These are phyloP conservation scores for Parascedosporium putredinis DNA, from an alignment of 2,329 filamentous ascomycete genomes.

Conservation along the genomic window DNA sequence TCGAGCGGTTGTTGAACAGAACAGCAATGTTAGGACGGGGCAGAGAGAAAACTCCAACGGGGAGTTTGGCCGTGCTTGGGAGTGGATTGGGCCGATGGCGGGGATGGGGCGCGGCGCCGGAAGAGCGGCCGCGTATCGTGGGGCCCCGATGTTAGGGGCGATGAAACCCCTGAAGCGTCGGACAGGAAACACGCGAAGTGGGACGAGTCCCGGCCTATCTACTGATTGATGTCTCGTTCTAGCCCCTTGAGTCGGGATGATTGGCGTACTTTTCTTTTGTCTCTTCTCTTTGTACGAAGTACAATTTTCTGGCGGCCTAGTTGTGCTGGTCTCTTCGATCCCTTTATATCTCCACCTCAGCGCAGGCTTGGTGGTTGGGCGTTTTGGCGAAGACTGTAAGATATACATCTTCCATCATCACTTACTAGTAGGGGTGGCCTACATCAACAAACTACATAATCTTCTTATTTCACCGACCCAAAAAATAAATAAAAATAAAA, in stretches of 20 bases:
- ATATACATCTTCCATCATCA: too few species aligned
- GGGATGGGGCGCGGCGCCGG: slow-evolving; percentile 34
- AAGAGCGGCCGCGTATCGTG: slow-evolving; percentile 43
- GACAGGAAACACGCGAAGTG: slow-evolving; percentile 22
- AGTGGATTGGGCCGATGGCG: slow-evolving; percentile 54
- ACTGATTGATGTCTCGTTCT: too few species aligned
- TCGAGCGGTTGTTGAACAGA: slow-evolving; percentile 76
- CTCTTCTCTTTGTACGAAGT: slow-evolving; percentile 9
- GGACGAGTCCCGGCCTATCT: slow-evolving; percentile 31
- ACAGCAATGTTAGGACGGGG: slow-evolving; percentile 76
- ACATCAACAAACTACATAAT: too few species aligned
- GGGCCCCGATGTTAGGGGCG: slow-evolving; percentile 27
- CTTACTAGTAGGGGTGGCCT: too few species aligned
- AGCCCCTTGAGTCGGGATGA: slow-evolving; percentile 2
- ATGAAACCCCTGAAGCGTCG: slow-evolving; percentile 14
- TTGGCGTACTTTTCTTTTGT: slow-evolving; percentile 9
- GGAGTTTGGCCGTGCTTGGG: slow-evolving; percentile 57
- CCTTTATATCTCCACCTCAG: too few species aligned
- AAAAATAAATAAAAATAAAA: too few species aligned
- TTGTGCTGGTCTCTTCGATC: too few species aligned
- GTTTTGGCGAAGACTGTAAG: too few species aligned
- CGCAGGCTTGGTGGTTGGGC: too few species aligned
- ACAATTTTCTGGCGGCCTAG: background rate
- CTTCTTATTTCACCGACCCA: too few species aligned
- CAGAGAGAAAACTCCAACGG: slow-evolving; percentile 58